Conservation (phyloP, 2,329 filamentous ascomycete genomes). For the Hirsutella thompsonii region DNA sequence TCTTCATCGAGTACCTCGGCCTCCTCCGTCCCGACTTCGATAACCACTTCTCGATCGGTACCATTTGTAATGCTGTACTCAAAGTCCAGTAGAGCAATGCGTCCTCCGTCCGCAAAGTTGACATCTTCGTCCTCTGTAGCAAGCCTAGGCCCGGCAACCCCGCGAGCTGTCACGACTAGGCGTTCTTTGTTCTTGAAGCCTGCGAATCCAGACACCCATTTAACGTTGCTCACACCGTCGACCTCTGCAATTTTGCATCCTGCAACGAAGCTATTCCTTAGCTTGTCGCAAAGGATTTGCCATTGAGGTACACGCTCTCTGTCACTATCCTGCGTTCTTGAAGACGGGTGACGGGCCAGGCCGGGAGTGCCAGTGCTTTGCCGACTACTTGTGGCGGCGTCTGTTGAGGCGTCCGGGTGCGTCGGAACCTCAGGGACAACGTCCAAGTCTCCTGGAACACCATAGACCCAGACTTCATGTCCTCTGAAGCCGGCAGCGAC, state of each 20-base stretch:
- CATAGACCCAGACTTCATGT: constrained; percentile 67
- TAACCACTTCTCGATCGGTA: constrained; percentile 42
- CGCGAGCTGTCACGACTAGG: constrained; percentile 60
- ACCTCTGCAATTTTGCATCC: constrained; percentile 54
- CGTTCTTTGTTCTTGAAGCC: constrained; percentile 36
- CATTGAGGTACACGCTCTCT: constrained; percentile 44
- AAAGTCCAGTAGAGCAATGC: constrained; percentile 63
- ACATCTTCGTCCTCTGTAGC: constrained; percentile 57
- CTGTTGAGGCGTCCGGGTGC: constrained; percentile 10
- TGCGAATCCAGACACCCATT: constrained; percentile 53
- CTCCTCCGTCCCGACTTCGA: constrained; percentile 61
- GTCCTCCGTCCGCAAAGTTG: constrained; percentile 66
- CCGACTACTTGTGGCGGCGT: constrained; percentile 13
- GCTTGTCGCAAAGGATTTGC: constrained; percentile 55
- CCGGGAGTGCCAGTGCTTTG: constrained; percentile 16
- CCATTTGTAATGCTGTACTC: constrained; percentile 48
- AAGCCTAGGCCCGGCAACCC: constrained; percentile 44
- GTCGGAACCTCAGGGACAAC: constrained; percentile 34
- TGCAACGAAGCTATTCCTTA: constrained; percentile 56
- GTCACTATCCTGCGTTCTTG: constrained; percentile 14
- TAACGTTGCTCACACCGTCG: constrained; percentile 52
- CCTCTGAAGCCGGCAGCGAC: constrained; percentile 62
- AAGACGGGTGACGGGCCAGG: constrained; percentile 18
- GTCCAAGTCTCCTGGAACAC: constrained; percentile 61
- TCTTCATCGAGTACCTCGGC: constrained; percentile 63